Percentiles rank a stretch among this genome's conserved stretches.
phyloP scores from a whole-genome alignment of 345 rosid genomes.

The Pistacia atlantica region DNA sequence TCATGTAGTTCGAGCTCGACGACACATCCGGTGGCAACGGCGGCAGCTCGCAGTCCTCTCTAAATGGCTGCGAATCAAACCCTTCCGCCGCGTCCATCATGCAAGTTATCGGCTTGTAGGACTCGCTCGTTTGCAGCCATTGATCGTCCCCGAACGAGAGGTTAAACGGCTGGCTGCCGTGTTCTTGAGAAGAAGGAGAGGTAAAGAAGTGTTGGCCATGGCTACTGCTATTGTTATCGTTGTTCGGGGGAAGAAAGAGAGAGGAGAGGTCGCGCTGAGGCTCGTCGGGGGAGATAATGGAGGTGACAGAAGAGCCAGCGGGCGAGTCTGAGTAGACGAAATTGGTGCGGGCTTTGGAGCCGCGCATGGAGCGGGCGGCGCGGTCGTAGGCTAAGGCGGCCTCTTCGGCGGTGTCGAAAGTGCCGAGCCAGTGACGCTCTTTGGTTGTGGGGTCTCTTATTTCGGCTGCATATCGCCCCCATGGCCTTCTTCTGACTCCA shows the following conservation, averaged over 20 bases:
- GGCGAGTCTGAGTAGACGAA: constrained; percentile 94
- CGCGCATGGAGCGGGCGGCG: constrained; percentile 86
- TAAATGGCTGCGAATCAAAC: constrained; percentile 13
- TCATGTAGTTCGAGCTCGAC: constrained; percentile 39
- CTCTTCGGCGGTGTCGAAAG: constrained; percentile 87
- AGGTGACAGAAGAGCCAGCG: constrained; percentile 76
- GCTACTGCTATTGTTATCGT: neutral
- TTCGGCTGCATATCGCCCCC: constrained; percentile 97
- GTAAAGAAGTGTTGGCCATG: constrained; percentile 11
- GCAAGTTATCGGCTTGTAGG: constrained; percentile 39
- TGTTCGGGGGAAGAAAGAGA: constrained; percentile 36
- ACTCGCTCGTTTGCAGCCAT: constrained; percentile 23
- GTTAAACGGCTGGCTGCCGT: neutral
- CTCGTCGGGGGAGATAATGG: constrained; percentile 87
- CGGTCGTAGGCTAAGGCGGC: constrained; percentile 95
- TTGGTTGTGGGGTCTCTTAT: constrained; percentile 93
- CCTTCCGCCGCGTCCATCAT: constrained; percentile 26
- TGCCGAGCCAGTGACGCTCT: constrained; percentile 93
- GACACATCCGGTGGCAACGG: constrained; percentile 80
- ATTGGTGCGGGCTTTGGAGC: constrained; percentile 86
- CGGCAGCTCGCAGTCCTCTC: constrained; percentile 63
- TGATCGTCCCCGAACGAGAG: constrained; percentile 23
- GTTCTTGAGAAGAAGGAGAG: constrained; percentile 28
- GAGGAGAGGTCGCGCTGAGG: constrained; percentile 52
- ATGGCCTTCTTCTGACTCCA: constrained; percentile 93